These are phyloP conservation scores for Andrographis paniculata DNA, from an alignment of 305 asterid species.

Conservation along the genomic window DNA sequence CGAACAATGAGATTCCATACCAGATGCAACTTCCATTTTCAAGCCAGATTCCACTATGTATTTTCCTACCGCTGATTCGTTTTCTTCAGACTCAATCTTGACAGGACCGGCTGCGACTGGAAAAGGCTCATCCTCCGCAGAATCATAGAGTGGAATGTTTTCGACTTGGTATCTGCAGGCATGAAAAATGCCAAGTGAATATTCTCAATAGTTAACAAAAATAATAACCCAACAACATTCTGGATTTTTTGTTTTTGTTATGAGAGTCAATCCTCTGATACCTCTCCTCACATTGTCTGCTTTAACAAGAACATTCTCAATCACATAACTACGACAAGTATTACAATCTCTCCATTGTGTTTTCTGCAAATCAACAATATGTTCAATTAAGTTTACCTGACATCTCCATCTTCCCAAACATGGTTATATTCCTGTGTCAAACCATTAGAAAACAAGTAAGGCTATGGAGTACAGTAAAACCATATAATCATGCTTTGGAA, in stretches of 20 bases:
- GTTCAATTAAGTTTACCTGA: constrained; percentile 40
- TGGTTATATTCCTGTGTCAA: constrained; percentile 67
- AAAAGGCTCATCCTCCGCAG: constrained; percentile 85
- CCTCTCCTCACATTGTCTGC: too few relatives aligned
- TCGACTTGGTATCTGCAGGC: constrained; percentile 75
- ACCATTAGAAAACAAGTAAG: constrained; percentile 18
- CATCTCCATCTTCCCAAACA: constrained; percentile 93
- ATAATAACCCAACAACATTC: too few relatives aligned
- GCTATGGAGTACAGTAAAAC: constrained; percentile 12
- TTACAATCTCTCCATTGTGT: too few relatives aligned
- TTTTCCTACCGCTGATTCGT: constrained; percentile 24
- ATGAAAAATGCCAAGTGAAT: constrained; percentile 15
- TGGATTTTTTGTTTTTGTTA: too few relatives aligned
- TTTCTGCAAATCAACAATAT: too few relatives aligned
- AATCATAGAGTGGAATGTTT: constrained; percentile 82
- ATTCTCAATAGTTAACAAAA: too few relatives aligned
- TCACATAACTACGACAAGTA: too few relatives aligned
- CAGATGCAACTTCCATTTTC: constrained; percentile 21
- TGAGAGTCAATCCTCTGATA: too few relatives aligned
- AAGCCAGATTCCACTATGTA: constrained; percentile 22
- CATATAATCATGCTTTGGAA: constrained; percentile 11
- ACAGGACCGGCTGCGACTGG: constrained; percentile 27
- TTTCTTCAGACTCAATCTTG: constrained; percentile 23
- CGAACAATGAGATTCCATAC: constrained; percentile 21
- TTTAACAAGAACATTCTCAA: too few relatives aligned